Percentiles rank a stretch among this genome's conserved stretches.
phyloP scores from a whole-genome alignment of 495 filamentous ascomycete genomes.

The Hypoxylon trugodes region DNA sequence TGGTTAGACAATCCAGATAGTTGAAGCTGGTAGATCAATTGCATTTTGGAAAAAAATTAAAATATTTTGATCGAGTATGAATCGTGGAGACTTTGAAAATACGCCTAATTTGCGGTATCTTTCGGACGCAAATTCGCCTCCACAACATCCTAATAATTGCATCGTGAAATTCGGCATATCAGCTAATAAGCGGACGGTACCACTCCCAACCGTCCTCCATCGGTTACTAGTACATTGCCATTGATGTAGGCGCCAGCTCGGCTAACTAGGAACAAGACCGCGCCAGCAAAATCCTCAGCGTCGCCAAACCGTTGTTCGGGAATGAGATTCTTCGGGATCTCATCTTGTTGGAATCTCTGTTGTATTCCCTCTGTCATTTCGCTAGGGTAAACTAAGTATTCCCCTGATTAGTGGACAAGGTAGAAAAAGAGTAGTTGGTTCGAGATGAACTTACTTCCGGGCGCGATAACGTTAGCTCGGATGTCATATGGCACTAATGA shows the following conservation, averaged over 20 bases:
- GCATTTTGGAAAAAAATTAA: no score
- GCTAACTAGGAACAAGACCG: conserved; percentile 59
- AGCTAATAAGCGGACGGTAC: conserved; percentile 54
- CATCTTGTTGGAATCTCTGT: conserved; percentile 30
- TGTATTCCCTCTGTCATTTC: conserved; percentile 57
- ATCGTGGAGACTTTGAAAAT: no score
- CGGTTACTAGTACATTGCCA: conserved; percentile 58
- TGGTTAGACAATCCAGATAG: conserved; percentile 23
- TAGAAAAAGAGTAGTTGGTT: neutral
- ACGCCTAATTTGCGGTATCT: no score
- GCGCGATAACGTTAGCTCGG: conserved; percentile 63
- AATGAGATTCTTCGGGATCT: conserved; percentile 50
- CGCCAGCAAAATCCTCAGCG: conserved; percentile 60
- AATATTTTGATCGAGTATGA: no score
- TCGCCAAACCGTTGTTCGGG: conserved; percentile 59
- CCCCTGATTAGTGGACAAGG: neutral
- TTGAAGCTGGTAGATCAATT: neutral
- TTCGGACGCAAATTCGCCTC: no score
- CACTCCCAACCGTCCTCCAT: conserved; percentile 60
- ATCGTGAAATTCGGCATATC: neutral
- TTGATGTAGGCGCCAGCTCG: conserved; percentile 62
- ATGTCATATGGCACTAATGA: conserved; percentile 58
- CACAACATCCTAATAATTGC: no score
- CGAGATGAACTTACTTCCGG: conserved; percentile 55
- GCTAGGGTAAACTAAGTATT: conserved; percentile 56